These are phyloP conservation scores for Neofusicoccum parvum DNA, from an alignment of 2,329 filamentous ascomycete genomes.

Conservation along the genomic window DNA sequence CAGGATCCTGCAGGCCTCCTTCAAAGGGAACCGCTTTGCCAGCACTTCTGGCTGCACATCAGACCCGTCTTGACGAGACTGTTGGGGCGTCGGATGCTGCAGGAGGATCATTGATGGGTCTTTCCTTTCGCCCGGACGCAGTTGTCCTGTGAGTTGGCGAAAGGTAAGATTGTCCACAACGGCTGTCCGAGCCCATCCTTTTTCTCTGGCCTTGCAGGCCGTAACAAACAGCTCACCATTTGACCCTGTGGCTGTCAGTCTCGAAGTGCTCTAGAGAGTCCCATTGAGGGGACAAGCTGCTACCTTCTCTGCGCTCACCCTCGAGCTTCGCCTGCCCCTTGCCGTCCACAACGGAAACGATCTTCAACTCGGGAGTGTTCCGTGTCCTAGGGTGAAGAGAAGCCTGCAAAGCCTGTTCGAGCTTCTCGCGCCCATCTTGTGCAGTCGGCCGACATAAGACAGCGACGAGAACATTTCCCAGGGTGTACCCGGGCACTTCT, in stretches of 20 bases:
- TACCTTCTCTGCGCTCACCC: not conserved
- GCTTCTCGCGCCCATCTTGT: not conserved
- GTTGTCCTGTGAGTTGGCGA: not conserved
- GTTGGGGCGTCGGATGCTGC: not conserved
- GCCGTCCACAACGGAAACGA: not conserved
- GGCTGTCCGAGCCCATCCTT: not conserved
- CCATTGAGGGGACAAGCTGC: too few relatives aligned
- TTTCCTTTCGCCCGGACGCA: not conserved
- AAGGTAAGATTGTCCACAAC: not conserved
- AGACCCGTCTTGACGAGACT: not conserved
- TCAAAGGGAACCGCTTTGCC: not conserved
- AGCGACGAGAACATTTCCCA: not conserved
- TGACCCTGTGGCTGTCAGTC: not conserved
- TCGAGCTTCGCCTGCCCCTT: not conserved
- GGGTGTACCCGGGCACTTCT: not conserved
- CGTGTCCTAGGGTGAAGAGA: not conserved
- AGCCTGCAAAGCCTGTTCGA: not conserved
- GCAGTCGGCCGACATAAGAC: not conserved
- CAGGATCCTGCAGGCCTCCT: not conserved
- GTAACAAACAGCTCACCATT: not conserved
- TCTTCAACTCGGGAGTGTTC: not conserved
- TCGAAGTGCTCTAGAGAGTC: too few relatives aligned
- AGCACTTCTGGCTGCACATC: not conserved
- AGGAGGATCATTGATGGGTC: not conserved
- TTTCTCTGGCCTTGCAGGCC: not conserved